Conservation (phyloP, 2,329 filamentous ascomycete species). For the Canariomyces notabilis region DNA sequence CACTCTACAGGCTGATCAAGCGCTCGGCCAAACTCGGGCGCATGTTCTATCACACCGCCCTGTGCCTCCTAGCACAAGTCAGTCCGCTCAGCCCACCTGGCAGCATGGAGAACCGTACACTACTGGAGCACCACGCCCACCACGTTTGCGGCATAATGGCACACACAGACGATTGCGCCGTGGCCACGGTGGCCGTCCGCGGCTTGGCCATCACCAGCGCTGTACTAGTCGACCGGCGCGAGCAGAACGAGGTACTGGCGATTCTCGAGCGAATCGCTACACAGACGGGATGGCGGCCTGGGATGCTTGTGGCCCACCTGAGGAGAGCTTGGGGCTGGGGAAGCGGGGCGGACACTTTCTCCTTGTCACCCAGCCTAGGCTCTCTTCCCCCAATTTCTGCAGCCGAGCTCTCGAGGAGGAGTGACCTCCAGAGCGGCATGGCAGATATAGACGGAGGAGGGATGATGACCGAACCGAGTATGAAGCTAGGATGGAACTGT, state of each 20-base stretch:
- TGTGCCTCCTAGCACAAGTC: slow-evolving; percentile 73
- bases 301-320: slow-evolving; percentile 66
- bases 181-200: slow-evolving; percentile 73
- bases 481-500: not conserved
- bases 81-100: slow-evolving; percentile 64
- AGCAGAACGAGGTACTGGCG: slow-evolving; percentile 75
- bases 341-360: not conserved
- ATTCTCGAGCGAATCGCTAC: slow-evolving; percentile 72
- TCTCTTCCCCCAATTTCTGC: not conserved
- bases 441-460: not conserved
- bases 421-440: not conserved
- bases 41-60: slow-evolving; percentile 83
- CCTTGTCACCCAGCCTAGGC: not conserved
- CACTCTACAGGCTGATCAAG: slow-evolving; percentile 65
- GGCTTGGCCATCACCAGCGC: slow-evolving; percentile 74
- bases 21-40: slow-evolving; percentile 74
- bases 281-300: slow-evolving; percentile 74
- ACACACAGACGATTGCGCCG: slow-evolving; percentile 74
- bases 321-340: slow-evolving; percentile 75
- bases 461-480: not conserved
- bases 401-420: not conserved
- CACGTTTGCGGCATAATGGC: slow-evolving; percentile 87
- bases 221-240: slow-evolving; percentile 60
- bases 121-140: slow-evolving; percentile 70
- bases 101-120: slow-evolving; percentile 61